Base-by-base conservation (phyloP, 2,329 filamentous ascomycete species). In the Neodidymelliopsis sp. region DNA sequence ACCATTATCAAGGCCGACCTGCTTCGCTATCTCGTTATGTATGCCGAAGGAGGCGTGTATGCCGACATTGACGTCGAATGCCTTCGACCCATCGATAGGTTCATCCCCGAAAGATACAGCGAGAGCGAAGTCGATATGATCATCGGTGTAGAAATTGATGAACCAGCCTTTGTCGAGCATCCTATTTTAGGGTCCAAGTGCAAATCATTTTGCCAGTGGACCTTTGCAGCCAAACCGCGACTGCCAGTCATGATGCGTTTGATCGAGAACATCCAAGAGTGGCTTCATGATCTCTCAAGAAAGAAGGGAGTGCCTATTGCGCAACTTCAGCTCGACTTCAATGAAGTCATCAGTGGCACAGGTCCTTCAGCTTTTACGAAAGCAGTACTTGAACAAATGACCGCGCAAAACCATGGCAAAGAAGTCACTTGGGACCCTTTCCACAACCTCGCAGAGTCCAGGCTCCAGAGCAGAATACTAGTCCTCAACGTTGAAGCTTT, bases 151-250 rank as follows among this genome's bases (percentile, higher is more conserved):
- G 87, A 90, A 66, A 86, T 89, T 48, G 87, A 89, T 62, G 81
- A 89, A 69, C 86, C 86, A 0, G 79, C 83, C 7, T 89, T 84
- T 71, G 75, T 73, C 13, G 72, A 84, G 38, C 86, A 89, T 64
- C 79, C 83, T 2, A 84, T 89, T 23, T 76, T 89, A 0, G 86
- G 87, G 11, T 79, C 79, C 37, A 89, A 89, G 71, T 88, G 83
- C 27, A 77, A 79, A 57, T 89, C 86, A 0, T 89, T 90, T 66
- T 89, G 86, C 67, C 87, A 89, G 63, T 90, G 87, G 87, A 89
- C 87, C 0, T 88, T 89, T 62, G 86, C 88, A 75, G 82, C 82
- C 59, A 87, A 88, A 64, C 85, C 87, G 1, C 75, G 78, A 13
- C 79, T 85, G 19, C 84, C 85, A 1, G 84, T 89, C 46, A 88